phyloP scores from a whole-genome alignment of 2,329 filamentous ascomycete species.

The Hysterium pulicare region DNA sequence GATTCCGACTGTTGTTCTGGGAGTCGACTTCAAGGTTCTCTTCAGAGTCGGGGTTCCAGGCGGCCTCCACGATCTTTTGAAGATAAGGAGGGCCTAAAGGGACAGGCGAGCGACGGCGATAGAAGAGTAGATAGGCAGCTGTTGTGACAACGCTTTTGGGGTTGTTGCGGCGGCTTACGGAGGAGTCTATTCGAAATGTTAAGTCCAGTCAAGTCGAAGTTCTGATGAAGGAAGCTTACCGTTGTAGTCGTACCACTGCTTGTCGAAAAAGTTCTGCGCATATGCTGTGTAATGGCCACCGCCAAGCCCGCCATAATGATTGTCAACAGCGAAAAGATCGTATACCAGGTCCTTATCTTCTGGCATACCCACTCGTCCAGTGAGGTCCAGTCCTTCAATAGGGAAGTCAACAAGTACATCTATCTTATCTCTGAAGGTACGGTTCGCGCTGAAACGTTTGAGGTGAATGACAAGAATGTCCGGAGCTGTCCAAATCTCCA shows the following conservation, averaged over 20 bases:
- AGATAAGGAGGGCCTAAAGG: constrained; percentile 79
- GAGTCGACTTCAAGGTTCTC: constrained; percentile 36
- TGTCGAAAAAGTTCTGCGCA: constrained; percentile 86
- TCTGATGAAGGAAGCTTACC: constrained; percentile 55
- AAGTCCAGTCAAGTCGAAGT: constrained; percentile 1
- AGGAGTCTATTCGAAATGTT: constrained; percentile 64
- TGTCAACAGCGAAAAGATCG: constrained; percentile 92
- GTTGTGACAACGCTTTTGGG: constrained; percentile 64
- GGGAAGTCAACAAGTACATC: constrained; percentile 91
- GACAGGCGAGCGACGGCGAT: constrained; percentile 73
- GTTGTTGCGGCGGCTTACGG: constrained; percentile 61
- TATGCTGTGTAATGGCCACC: constrained; percentile 96
- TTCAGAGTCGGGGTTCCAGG: constrained; percentile 47
- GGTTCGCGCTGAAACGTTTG: constrained; percentile 87
- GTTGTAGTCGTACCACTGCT: constrained; percentile 94
- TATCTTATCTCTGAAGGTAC: constrained; percentile 82
- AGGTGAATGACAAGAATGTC: constrained; percentile 94
- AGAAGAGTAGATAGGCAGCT: constrained; percentile 91
- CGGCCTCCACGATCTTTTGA: constrained; percentile 65
- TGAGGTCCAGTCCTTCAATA: constrained; percentile 80
- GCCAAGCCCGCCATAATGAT: constrained; percentile 89
- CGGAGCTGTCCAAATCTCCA: constrained; percentile 94
- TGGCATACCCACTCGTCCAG: constrained; percentile 71
- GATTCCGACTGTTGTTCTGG: constrained; percentile 28
- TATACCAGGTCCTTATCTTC: constrained; percentile 82